These are phyloP conservation scores for Fraxinus cuspidata DNA, from an alignment of 257 asterid genomes.

Conservation along the genomic window DNA sequence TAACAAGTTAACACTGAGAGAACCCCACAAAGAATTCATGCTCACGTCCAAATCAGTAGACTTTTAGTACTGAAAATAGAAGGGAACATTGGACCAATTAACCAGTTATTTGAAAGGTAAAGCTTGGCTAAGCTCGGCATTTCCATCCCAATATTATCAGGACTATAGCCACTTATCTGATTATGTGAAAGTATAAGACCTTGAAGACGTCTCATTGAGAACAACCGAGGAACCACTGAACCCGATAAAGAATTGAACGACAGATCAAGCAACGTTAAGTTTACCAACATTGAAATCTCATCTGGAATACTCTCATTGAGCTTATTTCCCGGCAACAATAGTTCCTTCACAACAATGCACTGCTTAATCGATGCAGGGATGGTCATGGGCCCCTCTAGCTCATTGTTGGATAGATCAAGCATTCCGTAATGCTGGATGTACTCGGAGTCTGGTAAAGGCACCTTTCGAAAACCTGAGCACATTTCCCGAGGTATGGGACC, in stretches of 20 bases:
- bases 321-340: conserved; percentile 56
- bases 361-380: conserved; percentile 56
- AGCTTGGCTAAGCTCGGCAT: conserved; percentile 52
- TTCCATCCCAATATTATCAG: conserved; percentile 37
- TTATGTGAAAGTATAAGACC: conserved; percentile 73
- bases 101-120: conserved; percentile 57
- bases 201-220: conserved; percentile 54
- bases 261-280: conserved; percentile 57
- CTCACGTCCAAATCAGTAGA: conserved; percentile 66
- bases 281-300: conserved; percentile 47
- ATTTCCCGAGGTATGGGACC: conserved; percentile 75
- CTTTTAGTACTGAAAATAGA: conserved; percentile 48
- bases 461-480: conserved; percentile 68
- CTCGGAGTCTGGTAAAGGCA: conserved; percentile 75
- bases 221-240: conserved; percentile 34
- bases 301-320: conserved; percentile 71
- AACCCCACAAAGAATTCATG: conserved; percentile 57
- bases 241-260: conserved; percentile 65
- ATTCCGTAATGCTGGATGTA: conserved; percentile 74
- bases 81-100: conserved; percentile 59
- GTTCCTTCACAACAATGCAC: conserved; percentile 52
- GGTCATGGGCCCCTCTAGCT: conserved; percentile 43
- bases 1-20: conserved; percentile 29
- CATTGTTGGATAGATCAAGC: conserved; percentile 77
- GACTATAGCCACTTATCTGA: conserved; percentile 50